Percentiles rank a stretch among this genome's conserved stretches.
Conservation (phyloP, 805 yeast species). For the Yarrowia osloensis region DNA sequence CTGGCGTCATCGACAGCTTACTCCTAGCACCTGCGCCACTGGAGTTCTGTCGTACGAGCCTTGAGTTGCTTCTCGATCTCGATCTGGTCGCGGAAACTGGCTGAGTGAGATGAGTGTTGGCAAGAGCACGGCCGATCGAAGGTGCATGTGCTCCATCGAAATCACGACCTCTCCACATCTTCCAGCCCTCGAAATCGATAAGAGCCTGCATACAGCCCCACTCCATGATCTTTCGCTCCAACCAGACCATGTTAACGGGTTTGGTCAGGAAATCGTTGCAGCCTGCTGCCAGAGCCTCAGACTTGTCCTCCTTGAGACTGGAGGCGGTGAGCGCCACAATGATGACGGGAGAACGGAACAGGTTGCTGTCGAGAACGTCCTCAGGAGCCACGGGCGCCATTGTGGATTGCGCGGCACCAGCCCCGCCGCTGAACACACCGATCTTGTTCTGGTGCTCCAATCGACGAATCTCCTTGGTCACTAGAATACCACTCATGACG, state of each 20-base stretch:
- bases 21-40: background rate
- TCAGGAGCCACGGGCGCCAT: conserved; percentile 38
- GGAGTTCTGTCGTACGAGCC: conserved; percentile 7
- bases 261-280: conserved; percentile 95
- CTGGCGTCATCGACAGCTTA: conserved; percentile 17
- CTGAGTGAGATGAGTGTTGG: conserved; percentile 10
- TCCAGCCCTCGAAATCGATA: conserved; percentile 93
- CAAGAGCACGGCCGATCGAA: conserved; percentile 16
- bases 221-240: conserved; percentile 82
- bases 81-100: conserved; percentile 18
- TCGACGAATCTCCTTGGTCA: conserved; percentile 85
- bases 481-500: conserved; percentile 92
- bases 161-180: conserved; percentile 42
- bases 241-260: conserved; percentile 93
- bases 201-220: conserved; percentile 99
- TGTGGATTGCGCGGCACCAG: conserved; percentile 43
- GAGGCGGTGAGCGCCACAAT: conserved; percentile 97
- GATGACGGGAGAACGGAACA: conserved; percentile 92
- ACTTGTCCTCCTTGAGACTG: conserved; percentile 78
- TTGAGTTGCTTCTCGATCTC: conserved; percentile 17
- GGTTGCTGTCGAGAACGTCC: conserved; percentile 59
- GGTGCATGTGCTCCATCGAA: conserved; percentile 13
- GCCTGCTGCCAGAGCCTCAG: conserved; percentile 93
- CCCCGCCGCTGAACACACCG: conserved; percentile 52
- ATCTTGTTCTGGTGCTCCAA: conserved; percentile 78